A percentile compares a stretch with the other conserved stretches of the same genome.
Evolutionary conservation across 2,329 filamentous ascomycete species (phyloP).

Genomic region (Davidsoniella australis): DNA sequence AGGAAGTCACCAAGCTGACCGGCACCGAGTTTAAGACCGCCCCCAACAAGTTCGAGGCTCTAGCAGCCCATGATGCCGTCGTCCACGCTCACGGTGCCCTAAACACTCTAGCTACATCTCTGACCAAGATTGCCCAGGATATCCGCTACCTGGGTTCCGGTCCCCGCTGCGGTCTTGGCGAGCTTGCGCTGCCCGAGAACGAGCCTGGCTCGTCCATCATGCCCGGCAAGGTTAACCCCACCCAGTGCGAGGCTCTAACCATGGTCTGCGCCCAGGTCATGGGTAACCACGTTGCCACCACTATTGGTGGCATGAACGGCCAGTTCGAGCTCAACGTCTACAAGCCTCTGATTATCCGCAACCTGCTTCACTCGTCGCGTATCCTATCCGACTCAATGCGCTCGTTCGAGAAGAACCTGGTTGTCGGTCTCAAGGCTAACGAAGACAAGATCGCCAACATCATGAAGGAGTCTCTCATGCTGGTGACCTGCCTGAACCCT

Average conservation of each 20-base stretch:
- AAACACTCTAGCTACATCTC: slow-evolving; percentile 78
- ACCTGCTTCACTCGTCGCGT: slow-evolving; percentile 80
- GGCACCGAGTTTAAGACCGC: slow-evolving; percentile 88
- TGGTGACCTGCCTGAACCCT: slow-evolving; percentile 93
- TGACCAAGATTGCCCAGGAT: slow-evolving; percentile 97
- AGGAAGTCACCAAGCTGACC: slow-evolving; percentile 82
- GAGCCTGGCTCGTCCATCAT: slow-evolving; percentile 97
- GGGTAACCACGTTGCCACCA: slow-evolving; percentile 87
- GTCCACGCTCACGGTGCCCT: slow-evolving; percentile 86
- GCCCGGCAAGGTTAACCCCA: slow-evolving; percentile 99
- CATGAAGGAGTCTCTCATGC: slow-evolving; percentile 95
- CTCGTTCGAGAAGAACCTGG: slow-evolving; percentile 87
- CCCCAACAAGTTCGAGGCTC: slow-evolving; percentile 96
- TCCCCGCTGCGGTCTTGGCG: slow-evolving; percentile 85
- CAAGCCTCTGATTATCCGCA: slow-evolving; percentile 92
- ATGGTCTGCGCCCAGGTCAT: slow-evolving; percentile 98
- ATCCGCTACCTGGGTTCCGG: slow-evolving; percentile 93
- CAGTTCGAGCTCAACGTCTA: slow-evolving; percentile 99
- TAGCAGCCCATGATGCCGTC: slow-evolving; percentile 89
- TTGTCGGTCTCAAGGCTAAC: slow-evolving; percentile 76
- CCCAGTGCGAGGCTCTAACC: slow-evolving; percentile 91
- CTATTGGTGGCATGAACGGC: slow-evolving; percentile 88
- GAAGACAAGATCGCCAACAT: slow-evolving; percentile 81
- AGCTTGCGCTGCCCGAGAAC: slow-evolving; percentile 88
- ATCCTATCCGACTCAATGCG: slow-evolving; percentile 84